Evolutionary conservation across 495 filamentous ascomycete species (phyloP).

Genomic region (Lophiotrema nucula): DNA sequence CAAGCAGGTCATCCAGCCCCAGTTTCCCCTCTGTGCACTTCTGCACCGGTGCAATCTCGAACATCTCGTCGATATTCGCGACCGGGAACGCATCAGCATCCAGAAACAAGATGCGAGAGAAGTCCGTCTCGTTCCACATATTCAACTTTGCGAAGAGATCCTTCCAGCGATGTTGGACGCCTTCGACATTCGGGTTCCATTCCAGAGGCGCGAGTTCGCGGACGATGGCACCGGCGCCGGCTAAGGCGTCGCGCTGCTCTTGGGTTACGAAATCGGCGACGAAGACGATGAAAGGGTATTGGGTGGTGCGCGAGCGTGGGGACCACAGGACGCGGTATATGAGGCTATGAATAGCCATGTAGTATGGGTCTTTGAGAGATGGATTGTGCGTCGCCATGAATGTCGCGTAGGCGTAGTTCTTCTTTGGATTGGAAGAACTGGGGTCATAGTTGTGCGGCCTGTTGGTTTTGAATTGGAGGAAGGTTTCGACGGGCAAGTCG

Average conservation of each 20-base stretch:
- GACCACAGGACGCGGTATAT: conserved; percentile 15
- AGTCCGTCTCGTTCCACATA: conserved; percentile 15
- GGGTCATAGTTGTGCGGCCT: conserved; percentile 11
- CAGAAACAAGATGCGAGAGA: conserved; percentile 2
- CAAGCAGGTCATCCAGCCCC: neutral
- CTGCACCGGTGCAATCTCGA: conserved; percentile 3
- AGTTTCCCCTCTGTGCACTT: neutral
- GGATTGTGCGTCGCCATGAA: conserved; percentile 13
- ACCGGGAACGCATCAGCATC: conserved; percentile 16
- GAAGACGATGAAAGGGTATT: conserved; percentile 18
- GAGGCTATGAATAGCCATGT: conserved; percentile 11
- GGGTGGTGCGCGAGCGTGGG: conserved; percentile 1
- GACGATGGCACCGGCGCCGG: conserved; percentile 10
- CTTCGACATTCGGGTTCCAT: conserved; percentile 11
- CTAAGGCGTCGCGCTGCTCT: conserved; percentile 7
- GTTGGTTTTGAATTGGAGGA: neutral
- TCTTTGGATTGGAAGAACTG: neutral
- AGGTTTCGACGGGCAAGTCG: neutral
- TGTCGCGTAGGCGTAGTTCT: conserved; percentile 11
- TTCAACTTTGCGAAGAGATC: conserved; percentile 17
- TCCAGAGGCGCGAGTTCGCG: conserved; percentile 8
- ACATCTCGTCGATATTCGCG: conserved; percentile 6
- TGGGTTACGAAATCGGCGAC: conserved; percentile 7
- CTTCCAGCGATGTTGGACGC: conserved; percentile 12
- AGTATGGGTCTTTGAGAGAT: conserved; percentile 17